Conservation (phyloP, 2,329 filamentous ascomycete species). For the Ilyonectria robusta region DNA sequence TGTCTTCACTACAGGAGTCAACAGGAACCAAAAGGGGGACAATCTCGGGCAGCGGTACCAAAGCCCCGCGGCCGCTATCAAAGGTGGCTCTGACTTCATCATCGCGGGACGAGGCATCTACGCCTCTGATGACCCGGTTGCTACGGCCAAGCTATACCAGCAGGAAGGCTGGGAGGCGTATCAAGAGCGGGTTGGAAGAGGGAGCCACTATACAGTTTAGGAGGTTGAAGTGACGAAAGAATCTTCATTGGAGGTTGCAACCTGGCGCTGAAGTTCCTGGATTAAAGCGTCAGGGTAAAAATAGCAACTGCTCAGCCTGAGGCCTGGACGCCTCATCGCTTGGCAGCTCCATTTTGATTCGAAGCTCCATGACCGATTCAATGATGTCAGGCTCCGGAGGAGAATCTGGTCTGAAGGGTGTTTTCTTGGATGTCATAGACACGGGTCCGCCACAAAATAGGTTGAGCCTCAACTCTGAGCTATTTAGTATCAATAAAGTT, state of each 20-base stretch:
- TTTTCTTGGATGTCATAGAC: too few relatives aligned
- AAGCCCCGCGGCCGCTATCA: conserved; percentile 64
- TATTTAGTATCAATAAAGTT: too few relatives aligned
- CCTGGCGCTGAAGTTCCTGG: too few relatives aligned
- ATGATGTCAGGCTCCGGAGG: too few relatives aligned
- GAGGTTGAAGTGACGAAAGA: background rate
- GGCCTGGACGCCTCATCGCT: too few relatives aligned
- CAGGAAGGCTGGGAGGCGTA: conserved; percentile 38
- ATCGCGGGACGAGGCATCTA: conserved; percentile 72
- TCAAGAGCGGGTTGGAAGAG: conserved; percentile 15
- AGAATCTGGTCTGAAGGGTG: too few relatives aligned
- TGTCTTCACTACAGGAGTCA: conserved; percentile 71
- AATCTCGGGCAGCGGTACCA: conserved; percentile 71
- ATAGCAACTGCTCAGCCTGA: too few relatives aligned
- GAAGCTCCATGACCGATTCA: too few relatives aligned
- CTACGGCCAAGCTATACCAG: conserved; percentile 55
- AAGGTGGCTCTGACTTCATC: conserved; percentile 67
- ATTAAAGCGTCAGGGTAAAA: too few relatives aligned
- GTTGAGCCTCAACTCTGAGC: too few relatives aligned
- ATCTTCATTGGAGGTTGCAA: background rate
- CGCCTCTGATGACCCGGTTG: conserved; percentile 58
- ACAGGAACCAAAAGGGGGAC: conserved; percentile 63
- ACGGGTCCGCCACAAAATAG: too few relatives aligned
- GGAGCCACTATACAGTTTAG: background rate
- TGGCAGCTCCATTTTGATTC: too few relatives aligned